Base-by-base conservation (phyloP, 2,329 filamentous ascomycete species). In the Monilinia laxa region DNA sequence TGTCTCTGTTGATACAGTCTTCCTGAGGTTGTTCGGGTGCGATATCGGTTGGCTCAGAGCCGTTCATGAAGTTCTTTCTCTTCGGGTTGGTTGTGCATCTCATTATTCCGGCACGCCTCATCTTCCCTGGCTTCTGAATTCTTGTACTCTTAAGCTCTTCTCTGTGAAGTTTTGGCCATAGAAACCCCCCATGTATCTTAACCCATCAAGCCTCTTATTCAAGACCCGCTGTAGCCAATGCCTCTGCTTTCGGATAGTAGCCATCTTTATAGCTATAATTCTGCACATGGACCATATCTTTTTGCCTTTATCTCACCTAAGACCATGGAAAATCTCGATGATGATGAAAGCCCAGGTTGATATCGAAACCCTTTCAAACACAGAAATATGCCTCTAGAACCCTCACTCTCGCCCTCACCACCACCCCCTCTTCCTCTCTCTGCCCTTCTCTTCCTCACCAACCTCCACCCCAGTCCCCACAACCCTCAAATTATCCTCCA, bases 401-500 rank as follows among this genome's bases (percentile, higher is more conserved):
- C 47, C 47, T 51, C n/a, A 51, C 25, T 14, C 2, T 1, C 12
- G 0, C 18, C 28, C 42, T 60, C 57, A 60, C 57, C 57, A 60
- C 57, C 57, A 60, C 28, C 18, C 45, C 20, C 57, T 60, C 25
- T 59, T 60, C 20, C 57, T 60, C 45, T 60, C 57, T 14, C 57
- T 59, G 14, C 57, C 57, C 20, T 35, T 60, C 42, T 60, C 42
- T 4, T 23, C 28, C 20, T 49, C 57, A n/a, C n/a, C 42, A 16
- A 60, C 45, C 45, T 49, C 57, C 42, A 20, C n/a, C 42, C 31
- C 57, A 11, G 25, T 47, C 28, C 57, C 57, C 20, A 60, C 57
- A 10, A 60, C 57, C 57, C 42, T 49, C 28, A 60, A 49, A 23
- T 60, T 60, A 35, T 62, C 59, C 59, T 62, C 59, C 23, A 51